Conservation (phyloP, 208 protist genomes). For the Leishmania major region DNA sequence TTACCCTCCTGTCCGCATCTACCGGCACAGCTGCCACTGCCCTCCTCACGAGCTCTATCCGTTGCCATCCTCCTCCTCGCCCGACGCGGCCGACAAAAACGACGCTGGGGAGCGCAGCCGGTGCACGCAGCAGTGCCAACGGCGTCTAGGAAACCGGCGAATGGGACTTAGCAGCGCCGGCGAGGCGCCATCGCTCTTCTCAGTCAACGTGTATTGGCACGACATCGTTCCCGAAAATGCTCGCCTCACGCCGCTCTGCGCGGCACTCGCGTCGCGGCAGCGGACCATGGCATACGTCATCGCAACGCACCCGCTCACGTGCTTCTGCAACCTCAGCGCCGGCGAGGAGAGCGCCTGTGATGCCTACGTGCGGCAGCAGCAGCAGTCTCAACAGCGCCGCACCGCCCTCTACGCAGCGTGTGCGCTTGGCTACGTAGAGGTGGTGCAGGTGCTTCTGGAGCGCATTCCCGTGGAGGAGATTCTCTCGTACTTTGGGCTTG, state of each 20-base stretch:
- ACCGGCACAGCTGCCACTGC: conserved; percentile 53
- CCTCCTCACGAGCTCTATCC: conserved; percentile 34
- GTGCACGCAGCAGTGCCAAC: neutral
- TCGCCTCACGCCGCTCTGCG: conserved; percentile 61
- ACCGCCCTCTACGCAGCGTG: conserved; percentile 63
- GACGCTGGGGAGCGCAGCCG: neutral
- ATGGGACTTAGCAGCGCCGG: neutral
- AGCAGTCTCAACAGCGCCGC: conserved; percentile 48
- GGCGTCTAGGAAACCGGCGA: conserved; percentile 2
- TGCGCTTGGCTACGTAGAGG: conserved; percentile 68
- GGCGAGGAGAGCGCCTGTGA: conserved; percentile 11
- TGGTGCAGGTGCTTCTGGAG: conserved; percentile 74
- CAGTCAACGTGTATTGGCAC: conserved; percentile 23
- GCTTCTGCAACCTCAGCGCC: conserved; percentile 35
- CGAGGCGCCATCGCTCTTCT: neutral
- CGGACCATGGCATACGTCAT: conserved; percentile 68
- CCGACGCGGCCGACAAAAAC: neutral
- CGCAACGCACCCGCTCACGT: conserved; percentile 57
- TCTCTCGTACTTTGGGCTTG: conserved; percentile 57
- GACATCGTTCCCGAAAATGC: conserved; percentile 61
- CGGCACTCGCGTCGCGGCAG: conserved; percentile 54
- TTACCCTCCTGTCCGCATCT: conserved; percentile 55
- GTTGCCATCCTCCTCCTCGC: conserved; percentile 3
- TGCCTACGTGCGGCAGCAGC: conserved; percentile 11
- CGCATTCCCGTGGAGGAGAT: conserved; percentile 67